Evolutionary conservation across 1,284 basidiomycete species (phyloP), one percentile per base, ranked within the genome.

Genomic region (Irpex sp.): DNA sequence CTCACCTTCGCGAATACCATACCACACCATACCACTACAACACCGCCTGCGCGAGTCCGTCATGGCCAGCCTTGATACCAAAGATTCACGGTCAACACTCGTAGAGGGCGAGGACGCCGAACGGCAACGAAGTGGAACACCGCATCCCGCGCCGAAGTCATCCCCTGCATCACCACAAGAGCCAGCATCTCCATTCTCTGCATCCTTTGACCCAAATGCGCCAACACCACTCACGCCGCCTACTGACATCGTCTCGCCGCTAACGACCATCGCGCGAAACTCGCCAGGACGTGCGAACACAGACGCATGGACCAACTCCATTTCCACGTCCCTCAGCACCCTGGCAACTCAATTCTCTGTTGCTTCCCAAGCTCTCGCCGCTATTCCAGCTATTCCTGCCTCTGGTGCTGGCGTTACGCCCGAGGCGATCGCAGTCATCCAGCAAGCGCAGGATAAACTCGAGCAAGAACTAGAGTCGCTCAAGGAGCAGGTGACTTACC

Each of bases 321-420:
- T 80, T 55, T 76, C 78, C 0, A 67, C 72, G 17, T 77, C 76
- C 15, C 78, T 80, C 60, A 73, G 71, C 6, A 71, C 74, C 15
- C 75, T 80, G 68, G 77, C 77, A 2, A 71, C 74, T 26, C 77
- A 80, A 67, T 78, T 80, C 62, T 71, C 72, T 11, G 77, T 75
- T 0, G 76, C 79, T 13, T 78, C 77, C 19, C 74, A 75, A 39
- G 76, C 77, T 4, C 73, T 80, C 55, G 72, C 74, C 19, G 65
- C 72, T 11, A 69, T 76, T 15, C 59, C 19, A 63, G 63, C 60
- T 36, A 60, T 47, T 26, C 33, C 49, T 3, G 39, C 26, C 33
- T 43, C 13, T 21, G 26, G 26, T 4, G 60, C 17, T 13, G 31
- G 39, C n/a, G 39, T 47, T 7, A 50, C 58, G n/a, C 31, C 55